Conservation (phyloP, 495 filamentous ascomycete species). For the Neurospora sp. region DNA sequence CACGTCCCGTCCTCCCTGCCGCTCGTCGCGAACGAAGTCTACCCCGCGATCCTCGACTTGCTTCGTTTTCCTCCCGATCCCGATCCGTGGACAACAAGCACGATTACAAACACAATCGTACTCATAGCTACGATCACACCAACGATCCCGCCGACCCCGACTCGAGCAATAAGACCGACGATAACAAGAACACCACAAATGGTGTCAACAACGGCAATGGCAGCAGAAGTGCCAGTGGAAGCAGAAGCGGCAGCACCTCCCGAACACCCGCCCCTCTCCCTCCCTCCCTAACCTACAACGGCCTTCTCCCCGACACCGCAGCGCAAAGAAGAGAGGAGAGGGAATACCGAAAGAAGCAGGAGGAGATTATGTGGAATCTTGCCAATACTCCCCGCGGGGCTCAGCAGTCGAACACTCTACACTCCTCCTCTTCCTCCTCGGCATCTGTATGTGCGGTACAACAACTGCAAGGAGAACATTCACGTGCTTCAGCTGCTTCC, state of each 20-base stretch:
- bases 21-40: neutral
- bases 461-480: neutral
- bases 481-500: neutral
- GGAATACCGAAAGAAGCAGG: neutral
- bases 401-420: neutral
- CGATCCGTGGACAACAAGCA: neutral
- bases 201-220: neutral
- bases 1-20: neutral
- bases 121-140: neutral
- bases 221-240: neutral
- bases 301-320: neutral
- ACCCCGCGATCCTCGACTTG: neutral
- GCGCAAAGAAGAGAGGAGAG: neutral
- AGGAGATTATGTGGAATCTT: neutral
- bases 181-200: neutral
- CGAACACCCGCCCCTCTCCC: neutral
- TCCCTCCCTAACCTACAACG: neutral
- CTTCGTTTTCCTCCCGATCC: neutral
- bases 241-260: neutral
- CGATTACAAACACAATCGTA: too few species aligned
- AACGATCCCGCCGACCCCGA: neutral
- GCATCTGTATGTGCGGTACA: neutral
- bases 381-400: neutral
- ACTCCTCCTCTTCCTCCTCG: neutral
- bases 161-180: neutral